These are phyloP conservation scores for Coffea humblotiana DNA, from an alignment of 305 asterid genomes.

Conservation along the genomic window DNA sequence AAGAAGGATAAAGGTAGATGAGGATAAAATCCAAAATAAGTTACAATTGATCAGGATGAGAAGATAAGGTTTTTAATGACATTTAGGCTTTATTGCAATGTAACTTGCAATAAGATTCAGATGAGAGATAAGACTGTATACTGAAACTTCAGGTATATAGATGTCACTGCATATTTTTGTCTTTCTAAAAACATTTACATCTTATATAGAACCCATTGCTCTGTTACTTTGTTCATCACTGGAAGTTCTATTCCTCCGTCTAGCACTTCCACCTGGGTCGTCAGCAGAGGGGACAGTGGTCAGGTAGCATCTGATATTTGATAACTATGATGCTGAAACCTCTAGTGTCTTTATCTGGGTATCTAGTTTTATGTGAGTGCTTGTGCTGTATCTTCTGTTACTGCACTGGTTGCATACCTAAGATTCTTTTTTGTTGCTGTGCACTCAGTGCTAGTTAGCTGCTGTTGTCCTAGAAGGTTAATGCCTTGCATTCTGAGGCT, in stretches of 20 bases:
- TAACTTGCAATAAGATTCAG: too few species aligned
- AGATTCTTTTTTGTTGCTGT: not conserved
- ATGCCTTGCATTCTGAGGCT: not conserved
- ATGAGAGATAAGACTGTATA: not conserved
- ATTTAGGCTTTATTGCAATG: not conserved
- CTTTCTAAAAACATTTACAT: too few species aligned
- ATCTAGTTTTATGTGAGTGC: not conserved
- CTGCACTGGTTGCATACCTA: not conserved
- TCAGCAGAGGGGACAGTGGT: not conserved
- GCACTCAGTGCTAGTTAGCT: not conserved
- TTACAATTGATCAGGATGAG: not conserved
- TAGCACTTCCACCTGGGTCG: not conserved
- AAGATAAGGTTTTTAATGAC: not conserved
- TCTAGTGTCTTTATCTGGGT: too few species aligned
- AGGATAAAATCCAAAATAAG: not conserved
- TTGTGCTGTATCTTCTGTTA: not conserved
- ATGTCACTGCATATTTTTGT: not conserved
- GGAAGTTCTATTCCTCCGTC: not conserved
- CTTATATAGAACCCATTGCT: not conserved
- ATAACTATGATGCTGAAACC: not conserved
- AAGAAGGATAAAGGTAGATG: not conserved
- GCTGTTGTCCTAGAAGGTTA: not conserved
- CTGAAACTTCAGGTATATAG: not conserved
- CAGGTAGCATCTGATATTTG: not conserved
- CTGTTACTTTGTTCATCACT: too few species aligned